Conservation (phyloP, 163 green algal species). For the Scenedesmus sp. region DNA sequence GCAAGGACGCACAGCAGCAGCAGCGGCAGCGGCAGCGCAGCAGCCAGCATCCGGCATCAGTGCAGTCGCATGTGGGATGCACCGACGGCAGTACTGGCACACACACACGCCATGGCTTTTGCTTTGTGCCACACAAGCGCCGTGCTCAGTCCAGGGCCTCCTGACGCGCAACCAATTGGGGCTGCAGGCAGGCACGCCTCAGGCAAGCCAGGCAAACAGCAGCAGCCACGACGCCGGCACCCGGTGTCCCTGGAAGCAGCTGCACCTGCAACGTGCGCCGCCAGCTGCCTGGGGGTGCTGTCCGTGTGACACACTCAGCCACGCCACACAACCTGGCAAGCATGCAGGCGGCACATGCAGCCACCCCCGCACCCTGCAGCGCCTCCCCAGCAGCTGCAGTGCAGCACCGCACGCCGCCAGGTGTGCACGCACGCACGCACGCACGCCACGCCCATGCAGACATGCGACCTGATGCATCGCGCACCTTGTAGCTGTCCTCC, state of each 20-base stretch:
- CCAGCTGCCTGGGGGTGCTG: too few relatives aligned
- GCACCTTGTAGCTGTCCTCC: constrained; percentile 65
- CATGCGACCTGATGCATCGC: constrained; percentile 7
- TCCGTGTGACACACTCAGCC: too few relatives aligned
- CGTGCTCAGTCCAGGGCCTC: too few relatives aligned
- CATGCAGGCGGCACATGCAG: background rate
- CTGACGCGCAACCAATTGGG: too few relatives aligned
- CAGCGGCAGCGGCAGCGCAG: background rate
- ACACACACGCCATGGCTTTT: too few relatives aligned
- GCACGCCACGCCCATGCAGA: background rate
- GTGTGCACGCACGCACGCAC: background rate
- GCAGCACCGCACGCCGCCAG: background rate
- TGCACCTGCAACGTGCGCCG: too few relatives aligned
- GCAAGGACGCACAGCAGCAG: background rate
- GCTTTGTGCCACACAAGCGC: too few relatives aligned
- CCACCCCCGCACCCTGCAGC: background rate
- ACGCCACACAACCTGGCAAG: background rate
- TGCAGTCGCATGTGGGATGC: too few relatives aligned
- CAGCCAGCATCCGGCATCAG: background rate
- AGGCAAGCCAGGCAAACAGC: too few relatives aligned
- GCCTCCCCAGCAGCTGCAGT: background rate
- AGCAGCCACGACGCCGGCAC: background rate
- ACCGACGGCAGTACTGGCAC: too few relatives aligned
- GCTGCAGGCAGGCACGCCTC: too few relatives aligned
- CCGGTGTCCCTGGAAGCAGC: too few relatives aligned